Evolutionary conservation across 2,329 filamentous ascomycete genomes (phyloP).

Genomic region (Sporothrix pseudoabietina): DNA sequence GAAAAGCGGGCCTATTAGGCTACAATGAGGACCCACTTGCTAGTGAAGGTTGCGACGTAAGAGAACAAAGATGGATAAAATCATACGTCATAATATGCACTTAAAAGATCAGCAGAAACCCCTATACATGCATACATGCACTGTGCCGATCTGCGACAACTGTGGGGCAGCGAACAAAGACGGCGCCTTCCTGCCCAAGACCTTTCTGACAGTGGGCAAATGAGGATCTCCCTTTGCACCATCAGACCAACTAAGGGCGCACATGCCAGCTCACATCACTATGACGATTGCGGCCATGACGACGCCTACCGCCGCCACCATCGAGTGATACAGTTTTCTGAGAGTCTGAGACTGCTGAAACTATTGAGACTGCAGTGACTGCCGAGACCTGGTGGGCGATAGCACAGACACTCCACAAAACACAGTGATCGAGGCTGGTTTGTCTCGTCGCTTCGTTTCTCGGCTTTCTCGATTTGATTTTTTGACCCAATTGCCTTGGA

Average conservation of each 20-base stretch:
- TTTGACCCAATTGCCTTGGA: not conserved
- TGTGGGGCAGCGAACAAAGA: constrained; percentile 12
- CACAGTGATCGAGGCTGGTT: not conserved
- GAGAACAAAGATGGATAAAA: not conserved
- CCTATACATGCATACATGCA: not conserved
- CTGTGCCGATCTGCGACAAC: constrained; percentile 6
- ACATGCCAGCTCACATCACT: constrained; percentile 19
- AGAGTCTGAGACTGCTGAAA: not conserved
- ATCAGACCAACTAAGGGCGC: constrained; percentile 4
- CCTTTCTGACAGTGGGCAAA: constrained; percentile 14
- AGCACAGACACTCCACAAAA: not conserved
- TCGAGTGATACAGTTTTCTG: constrained; percentile 12
- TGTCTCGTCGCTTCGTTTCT: not conserved
- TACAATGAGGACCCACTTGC: not conserved
- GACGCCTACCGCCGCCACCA: not conserved
- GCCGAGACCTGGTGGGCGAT: not conserved
- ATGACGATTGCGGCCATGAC: constrained; percentile 26
- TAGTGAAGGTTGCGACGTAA: no score
- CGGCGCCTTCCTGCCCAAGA: not conserved
- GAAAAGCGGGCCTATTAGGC: constrained; percentile 13
- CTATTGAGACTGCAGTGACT: not conserved
- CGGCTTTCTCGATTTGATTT: not conserved
- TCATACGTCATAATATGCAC: not conserved
- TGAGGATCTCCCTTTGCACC: constrained; percentile 15
- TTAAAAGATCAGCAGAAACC: not conserved